Conservation (phyloP, 106 monocot genomes). For the Gastrodia elata region DNA sequence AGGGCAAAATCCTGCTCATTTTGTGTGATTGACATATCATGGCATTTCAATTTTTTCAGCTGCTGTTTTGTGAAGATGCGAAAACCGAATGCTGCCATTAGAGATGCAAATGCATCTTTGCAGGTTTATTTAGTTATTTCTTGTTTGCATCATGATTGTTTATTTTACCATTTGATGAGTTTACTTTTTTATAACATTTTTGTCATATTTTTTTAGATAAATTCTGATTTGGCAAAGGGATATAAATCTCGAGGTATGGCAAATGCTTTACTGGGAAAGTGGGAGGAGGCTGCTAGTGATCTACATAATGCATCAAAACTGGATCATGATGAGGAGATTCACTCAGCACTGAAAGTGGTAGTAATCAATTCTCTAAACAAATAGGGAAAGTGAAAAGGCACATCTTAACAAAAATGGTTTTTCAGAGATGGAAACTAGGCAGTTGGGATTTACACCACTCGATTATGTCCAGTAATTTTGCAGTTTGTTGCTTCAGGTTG, state of each 20-base stretch:
- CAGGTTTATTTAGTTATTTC: slow-evolving; percentile 32
- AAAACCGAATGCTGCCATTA: slow-evolving; percentile 83
- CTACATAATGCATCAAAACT: slow-evolving; percentile 72
- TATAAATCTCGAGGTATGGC: slow-evolving; percentile 90
- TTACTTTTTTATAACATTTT: background rate
- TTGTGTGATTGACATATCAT: background rate
- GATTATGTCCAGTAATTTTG: background rate
- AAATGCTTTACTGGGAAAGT: slow-evolving; percentile 59
- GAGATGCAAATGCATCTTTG: slow-evolving; percentile 74
- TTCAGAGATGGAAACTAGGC: background rate
- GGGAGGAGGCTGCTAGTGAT: slow-evolving; percentile 82
- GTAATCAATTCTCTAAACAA: background rate
- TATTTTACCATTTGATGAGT: background rate
- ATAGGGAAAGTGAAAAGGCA: slow-evolving; percentile 1
- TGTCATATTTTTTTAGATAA: slow-evolving; percentile 38
- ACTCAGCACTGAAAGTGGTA: slow-evolving; percentile 51
- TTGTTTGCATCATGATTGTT: background rate
- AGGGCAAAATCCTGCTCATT: background rate
- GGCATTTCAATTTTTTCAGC: slow-evolving; percentile 35
- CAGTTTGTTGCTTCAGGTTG: slow-evolving; percentile 40
- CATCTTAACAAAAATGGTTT: background rate
- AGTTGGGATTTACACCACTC: background rate
- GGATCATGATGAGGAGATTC: slow-evolving; percentile 84
- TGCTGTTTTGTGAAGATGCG: slow-evolving; percentile 52
- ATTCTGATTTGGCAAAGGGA: slow-evolving; percentile 80